These are phyloP conservation scores for Lachancea dasiensis DNA, from an alignment of 805 yeast genomes.

Conservation along the genomic window DNA sequence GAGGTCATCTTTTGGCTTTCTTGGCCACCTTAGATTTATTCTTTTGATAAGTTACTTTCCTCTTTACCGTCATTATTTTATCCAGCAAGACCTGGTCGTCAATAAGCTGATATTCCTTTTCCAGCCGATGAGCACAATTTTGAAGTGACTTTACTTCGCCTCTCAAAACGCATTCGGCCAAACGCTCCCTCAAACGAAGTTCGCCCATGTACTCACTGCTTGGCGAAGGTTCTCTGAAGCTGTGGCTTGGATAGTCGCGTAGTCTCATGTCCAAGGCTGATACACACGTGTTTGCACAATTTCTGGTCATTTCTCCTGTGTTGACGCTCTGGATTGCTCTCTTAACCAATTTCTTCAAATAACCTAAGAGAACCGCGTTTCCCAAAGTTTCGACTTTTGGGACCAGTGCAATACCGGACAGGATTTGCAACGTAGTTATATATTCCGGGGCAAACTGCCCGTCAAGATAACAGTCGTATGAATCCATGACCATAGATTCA, in stretches of 20 bases:
- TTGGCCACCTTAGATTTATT: conserved; percentile 23
- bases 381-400: conserved; percentile 21
- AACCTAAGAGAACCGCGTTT: conserved; percentile 21
- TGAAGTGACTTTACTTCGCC: conserved; percentile 51
- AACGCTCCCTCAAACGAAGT: conserved; percentile 31
- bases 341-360: conserved; percentile 45
- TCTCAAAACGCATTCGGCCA: conserved; percentile 52
- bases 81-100: conserved; percentile 55
- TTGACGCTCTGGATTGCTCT: conserved; percentile 60
- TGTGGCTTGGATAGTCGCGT: conserved; percentile 44
- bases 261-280: conserved; percentile 26
- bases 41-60: conserved; percentile 16
- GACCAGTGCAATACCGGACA: conserved; percentile 36
- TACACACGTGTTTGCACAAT: conserved; percentile 26
- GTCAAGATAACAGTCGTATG: conserved; percentile 55
- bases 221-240: conserved; percentile 22
- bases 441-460: conserved; percentile 59
- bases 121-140: conserved; percentile 30
- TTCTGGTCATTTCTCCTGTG: conserved; percentile 41
- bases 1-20: conserved; percentile 18
- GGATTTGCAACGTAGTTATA: conserved; percentile 45
- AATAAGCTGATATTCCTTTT: conserved; percentile 37
- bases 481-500: conserved; percentile 42
- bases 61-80: conserved; percentile 51
- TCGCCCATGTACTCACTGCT: conserved; percentile 14